A percentile compares a stretch with the other conserved stretches of the same genome.
Evolutionary conservation across 139 green algal species (phyloP).

Genomic region (Tetradesmus lagerheimii): DNA sequence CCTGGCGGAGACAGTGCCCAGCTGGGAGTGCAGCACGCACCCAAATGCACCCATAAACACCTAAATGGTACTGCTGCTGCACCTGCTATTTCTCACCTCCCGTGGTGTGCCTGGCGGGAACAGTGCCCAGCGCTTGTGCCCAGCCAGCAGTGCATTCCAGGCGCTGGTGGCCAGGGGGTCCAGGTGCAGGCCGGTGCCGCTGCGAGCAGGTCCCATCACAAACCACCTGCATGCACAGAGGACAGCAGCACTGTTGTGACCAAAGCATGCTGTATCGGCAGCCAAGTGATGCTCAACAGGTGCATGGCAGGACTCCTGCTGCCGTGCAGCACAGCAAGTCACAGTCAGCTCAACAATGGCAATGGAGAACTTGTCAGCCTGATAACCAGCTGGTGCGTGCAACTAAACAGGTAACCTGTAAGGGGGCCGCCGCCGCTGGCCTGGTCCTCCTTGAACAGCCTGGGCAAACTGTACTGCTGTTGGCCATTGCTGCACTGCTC

Average conservation of each 20-base stretch:
- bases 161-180: slow-evolving; percentile 96
- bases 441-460: slow-evolving; percentile 81
- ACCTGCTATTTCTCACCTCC: slow-evolving; percentile 47
- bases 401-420: slow-evolving; percentile 71
- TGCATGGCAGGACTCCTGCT: no score
- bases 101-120: slow-evolving; percentile 80
- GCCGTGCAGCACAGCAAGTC: no score
- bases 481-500: no score
- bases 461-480: slow-evolving; percentile 23
- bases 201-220: slow-evolving; percentile 88
- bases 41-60: no score
- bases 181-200: slow-evolving; percentile 80
- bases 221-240: slow-evolving; percentile 90
- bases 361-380: no score
- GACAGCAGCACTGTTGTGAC: background rate
- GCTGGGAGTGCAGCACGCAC: no score
- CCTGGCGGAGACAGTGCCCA: no score
- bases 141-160: slow-evolving; percentile 87
- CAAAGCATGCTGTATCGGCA: no score
- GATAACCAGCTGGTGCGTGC: no score
- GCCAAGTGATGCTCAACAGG: no score
- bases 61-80: background rate
- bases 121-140: slow-evolving; percentile 95
- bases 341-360: no score
- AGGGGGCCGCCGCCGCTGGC: slow-evolving; percentile 82